Base-by-base conservation (phyloP, 345 rosid genomes). In the Gossypium herbaceum region DNA sequence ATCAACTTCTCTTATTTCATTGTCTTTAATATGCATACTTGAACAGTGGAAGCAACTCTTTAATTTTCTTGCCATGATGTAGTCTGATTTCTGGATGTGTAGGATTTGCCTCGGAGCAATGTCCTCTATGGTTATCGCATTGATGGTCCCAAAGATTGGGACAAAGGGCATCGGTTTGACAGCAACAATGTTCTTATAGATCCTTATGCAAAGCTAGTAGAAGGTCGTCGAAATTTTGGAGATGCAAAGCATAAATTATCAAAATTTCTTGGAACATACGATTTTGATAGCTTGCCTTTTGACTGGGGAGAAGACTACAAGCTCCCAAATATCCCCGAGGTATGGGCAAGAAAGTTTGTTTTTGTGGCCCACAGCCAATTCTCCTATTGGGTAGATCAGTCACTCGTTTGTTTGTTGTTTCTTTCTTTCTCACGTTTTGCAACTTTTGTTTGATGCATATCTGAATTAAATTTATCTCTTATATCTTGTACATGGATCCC, bases 161-260 rank as follows among this genome's bases (percentile, higher is more conserved):
- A 83, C 58, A 87, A 90, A 77, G 98, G 97, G 15, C 98, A 92
- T 83, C 90, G 94, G 71, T 94, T 86, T 86, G 94, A 92, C 77
- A 16, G 64, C 73, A 86, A 81, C 74, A 79, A 76, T 69, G 72
- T 91, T 73, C 93, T 94, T 77, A 68, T 94, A 39, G 97, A 94
- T 85, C 97, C 97, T 55, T 92, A 92, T 73, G 97, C 97, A 34
- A 92, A 94, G 87, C 84, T 94, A 60, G 88, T 94, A 34, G 91
- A 89, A 20, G 98, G 97, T n/a, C 94, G 92, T 13, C 81, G 85
- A 48, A 51, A 19, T 79, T 94, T 91, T 73, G 98, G 94, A 84
- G 95, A 94, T 81, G 62, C 80, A 75, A 86, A 77, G 69, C 82
- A 84, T 34, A 92, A 87, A 78, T 63, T 86, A 64, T 79, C 93